These are phyloP conservation scores for Xerocomus potaroensis DNA, from an alignment of 768 basidiomycete genomes.

Conservation along the genomic window DNA sequence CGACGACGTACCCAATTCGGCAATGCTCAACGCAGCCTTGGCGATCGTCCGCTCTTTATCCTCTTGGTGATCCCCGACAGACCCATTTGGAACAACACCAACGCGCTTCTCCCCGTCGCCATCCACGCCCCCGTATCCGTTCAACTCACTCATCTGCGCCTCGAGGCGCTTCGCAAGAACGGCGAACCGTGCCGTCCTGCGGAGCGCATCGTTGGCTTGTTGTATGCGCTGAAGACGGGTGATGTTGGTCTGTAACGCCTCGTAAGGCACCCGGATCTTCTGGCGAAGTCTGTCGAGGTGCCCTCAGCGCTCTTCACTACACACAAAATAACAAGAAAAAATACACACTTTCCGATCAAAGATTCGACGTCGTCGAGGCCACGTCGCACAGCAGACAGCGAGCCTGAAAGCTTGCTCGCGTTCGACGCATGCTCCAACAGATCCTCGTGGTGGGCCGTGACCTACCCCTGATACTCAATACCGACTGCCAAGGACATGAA, in stretches of 20 bases:
- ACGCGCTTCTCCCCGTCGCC: too few relatives aligned
- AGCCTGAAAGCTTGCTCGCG: slow-evolving; percentile 65
- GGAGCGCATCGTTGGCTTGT: slow-evolving; percentile 77
- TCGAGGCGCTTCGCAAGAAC: slow-evolving; percentile 80
- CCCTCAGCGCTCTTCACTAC: neutral
- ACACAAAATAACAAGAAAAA: neutral
- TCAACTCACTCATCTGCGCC: slow-evolving; percentile 75
- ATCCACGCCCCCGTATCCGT: slow-evolving; percentile 2
- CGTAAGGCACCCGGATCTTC: slow-evolving; percentile 85
- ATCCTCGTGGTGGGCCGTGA: slow-evolving; percentile 77
- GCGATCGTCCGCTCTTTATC: slow-evolving; percentile 85
- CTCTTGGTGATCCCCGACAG: slow-evolving; percentile 52
- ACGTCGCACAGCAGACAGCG: slow-evolving; percentile 59
- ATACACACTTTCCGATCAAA: slow-evolving; percentile 69
- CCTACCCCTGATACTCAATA: slow-evolving; percentile 39
- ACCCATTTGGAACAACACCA: neutral
- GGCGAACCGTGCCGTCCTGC: slow-evolving; percentile 81
- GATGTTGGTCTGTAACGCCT: slow-evolving; percentile 67
- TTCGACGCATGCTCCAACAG: slow-evolving; percentile 79
- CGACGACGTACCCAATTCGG: slow-evolving; percentile 75
- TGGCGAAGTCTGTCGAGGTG: slow-evolving; percentile 64
- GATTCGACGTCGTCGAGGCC: slow-evolving; percentile 71
- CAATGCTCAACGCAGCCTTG: slow-evolving; percentile 91
- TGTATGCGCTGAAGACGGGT: slow-evolving; percentile 72
- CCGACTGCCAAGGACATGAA: too few relatives aligned